Evolutionary conservation across 2,329 filamentous ascomycete species (phyloP), one percentile per base, ranked within the genome.

Genomic region (Zasmidium angulare): DNA sequence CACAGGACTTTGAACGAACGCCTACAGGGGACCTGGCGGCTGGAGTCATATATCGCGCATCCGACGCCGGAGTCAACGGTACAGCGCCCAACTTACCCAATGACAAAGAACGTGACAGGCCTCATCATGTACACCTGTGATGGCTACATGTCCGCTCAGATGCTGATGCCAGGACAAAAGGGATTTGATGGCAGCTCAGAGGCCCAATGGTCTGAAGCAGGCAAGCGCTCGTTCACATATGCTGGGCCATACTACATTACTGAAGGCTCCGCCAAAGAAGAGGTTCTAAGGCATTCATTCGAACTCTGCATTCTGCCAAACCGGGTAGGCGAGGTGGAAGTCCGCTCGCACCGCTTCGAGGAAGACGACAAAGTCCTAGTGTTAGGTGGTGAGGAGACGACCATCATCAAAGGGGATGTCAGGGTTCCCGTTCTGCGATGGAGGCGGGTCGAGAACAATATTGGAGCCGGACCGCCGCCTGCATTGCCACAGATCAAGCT

Each of bases 151-250:
- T 70, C 69, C 43, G 70, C 71, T 1, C 69, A 72, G 53, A 63
- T 74, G 47, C 58, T 66, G 19, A 70, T 68, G 21, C 71, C 70
- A 0, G 69, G 69, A 14, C 71, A 72, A 61, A 56, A 61, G 24
- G 23, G 48, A 49, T 53, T 56, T 22, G 50, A 55, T 26, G 40
- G 24, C 6, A 50, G 14, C 21, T 19, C 46, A 1, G 71, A 74
- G 46, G 56, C 69, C n/a, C 67, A 72, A 50, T 74, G 72, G 72
- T 70, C 72, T 4, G 72, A 74, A 51, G 71, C 71, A 2, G 71
- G 68, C 19, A 73, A 73, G 55, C 58, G 72, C 19, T 73, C 67
- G 54, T 72, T 74, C 26, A 64, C 65, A 12, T 74, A 74, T 53
- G 65, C 65, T 21, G 72, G 72, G 12, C 71, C 71, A 17, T 74